These are phyloP conservation scores for Sporothrix curviconia DNA, from an alignment of 2,329 filamentous ascomycete species.

Conservation along the genomic window DNA sequence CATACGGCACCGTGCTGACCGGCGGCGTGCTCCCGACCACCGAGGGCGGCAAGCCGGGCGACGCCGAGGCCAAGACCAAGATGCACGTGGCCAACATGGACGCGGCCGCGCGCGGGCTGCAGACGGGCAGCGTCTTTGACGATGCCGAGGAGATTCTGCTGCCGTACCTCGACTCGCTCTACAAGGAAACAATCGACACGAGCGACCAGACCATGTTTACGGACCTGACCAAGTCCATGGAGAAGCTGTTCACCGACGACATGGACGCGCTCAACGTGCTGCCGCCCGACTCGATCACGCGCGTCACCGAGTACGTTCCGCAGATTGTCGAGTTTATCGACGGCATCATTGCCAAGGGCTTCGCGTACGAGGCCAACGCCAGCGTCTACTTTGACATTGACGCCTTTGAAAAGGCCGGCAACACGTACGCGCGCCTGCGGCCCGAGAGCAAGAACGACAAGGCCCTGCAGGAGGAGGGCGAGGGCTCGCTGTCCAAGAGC, in stretches of 20 bases:
- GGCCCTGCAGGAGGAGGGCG: constrained; percentile 58
- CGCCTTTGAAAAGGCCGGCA: constrained; percentile 58
- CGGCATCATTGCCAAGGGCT: constrained; percentile 59
- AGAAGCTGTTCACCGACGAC: constrained; percentile 62
- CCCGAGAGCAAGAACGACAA: constrained; percentile 63
- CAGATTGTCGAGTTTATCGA: constrained; percentile 57
- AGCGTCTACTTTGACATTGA: constrained; percentile 68
- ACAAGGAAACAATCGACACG: constrained; percentile 50
- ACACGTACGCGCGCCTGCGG: constrained; percentile 61
- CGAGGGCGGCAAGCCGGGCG: constrained; percentile 21
- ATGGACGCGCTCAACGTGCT: constrained; percentile 60
- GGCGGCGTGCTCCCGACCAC: constrained; percentile 18
- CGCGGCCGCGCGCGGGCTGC: constrained; percentile 21
- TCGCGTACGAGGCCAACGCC: constrained; percentile 56
- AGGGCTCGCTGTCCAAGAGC: constrained; percentile 55
- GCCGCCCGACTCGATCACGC: constrained; percentile 55
- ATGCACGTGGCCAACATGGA: constrained; percentile 24
- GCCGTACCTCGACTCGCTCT: constrained; percentile 55
- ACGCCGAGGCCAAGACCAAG: constrained; percentile 24
- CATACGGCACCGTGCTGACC: constrained; percentile 22
- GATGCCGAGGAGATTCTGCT: constrained; percentile 56
- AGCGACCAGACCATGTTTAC: constrained; percentile 62
- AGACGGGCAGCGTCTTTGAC: constrained; percentile 41
- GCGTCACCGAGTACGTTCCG: constrained; percentile 62
- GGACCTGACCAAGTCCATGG: constrained; percentile 57